phyloP scores from a whole-genome alignment of 2,329 filamentous ascomycete genomes.

The Monilinia fructicola region DNA sequence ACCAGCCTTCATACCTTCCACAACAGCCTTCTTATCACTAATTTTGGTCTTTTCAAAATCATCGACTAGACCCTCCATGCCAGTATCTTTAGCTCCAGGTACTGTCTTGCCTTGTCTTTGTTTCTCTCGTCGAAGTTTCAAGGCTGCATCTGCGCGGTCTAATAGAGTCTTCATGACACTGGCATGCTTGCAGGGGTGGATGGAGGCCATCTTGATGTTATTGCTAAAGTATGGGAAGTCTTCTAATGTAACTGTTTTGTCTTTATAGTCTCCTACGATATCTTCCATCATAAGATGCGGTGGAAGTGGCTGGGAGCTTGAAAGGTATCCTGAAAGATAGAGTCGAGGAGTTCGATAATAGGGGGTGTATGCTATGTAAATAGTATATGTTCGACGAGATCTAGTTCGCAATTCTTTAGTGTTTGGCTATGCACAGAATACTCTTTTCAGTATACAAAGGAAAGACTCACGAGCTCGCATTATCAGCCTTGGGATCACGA shows the following conservation, averaged over 20 bases:
- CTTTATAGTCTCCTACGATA: slow-evolving; percentile 93
- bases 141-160: slow-evolving; percentile 88
- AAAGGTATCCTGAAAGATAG: slow-evolving; percentile 87
- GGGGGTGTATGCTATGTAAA: slow-evolving; percentile 97
- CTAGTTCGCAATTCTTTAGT: slow-evolving; percentile 46
- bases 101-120: slow-evolving; percentile 60
- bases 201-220: slow-evolving; percentile 90
- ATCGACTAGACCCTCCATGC: slow-evolving; percentile 84
- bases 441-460: background rate
- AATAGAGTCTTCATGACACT: slow-evolving; percentile 97
- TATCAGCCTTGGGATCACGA: slow-evolving; percentile 56
- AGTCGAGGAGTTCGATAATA: slow-evolving; percentile 96
- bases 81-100: slow-evolving; percentile 49
- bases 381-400: slow-evolving; percentile 86
- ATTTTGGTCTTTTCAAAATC: slow-evolving; percentile 67
- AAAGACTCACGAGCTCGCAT: slow-evolving; percentile 37
- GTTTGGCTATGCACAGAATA: background rate
- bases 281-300: slow-evolving; percentile 93
- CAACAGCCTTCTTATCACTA: slow-evolving; percentile 43
- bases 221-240: slow-evolving; percentile 94
- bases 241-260: slow-evolving; percentile 97
- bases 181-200: slow-evolving; percentile 96
- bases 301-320: slow-evolving; percentile 75
- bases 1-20: slow-evolving; percentile 49
- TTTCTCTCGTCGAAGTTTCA: slow-evolving; percentile 85